Percentiles rank a stretch among this genome's conserved stretches.
phyloP scores from a whole-genome alignment of 371 early-diverging fungal genomes.

The Syncephalis fuscata region DNA sequence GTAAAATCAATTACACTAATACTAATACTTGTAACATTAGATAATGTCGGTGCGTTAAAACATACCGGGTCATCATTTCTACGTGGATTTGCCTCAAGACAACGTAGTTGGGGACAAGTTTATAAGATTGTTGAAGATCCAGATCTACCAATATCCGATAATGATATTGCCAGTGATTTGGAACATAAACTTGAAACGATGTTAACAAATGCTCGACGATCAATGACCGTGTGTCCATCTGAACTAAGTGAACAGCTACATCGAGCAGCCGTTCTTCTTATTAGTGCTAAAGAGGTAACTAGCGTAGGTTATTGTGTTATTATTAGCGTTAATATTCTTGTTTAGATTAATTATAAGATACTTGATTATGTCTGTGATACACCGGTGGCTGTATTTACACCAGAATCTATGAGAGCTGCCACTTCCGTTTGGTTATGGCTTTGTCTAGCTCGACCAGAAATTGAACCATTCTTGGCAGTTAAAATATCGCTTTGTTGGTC shows the following conservation, averaged over 20 bases:
- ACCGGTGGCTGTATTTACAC: slow-evolving; percentile 67
- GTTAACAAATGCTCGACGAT: no score
- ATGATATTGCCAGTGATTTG: no score
- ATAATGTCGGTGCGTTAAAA: background rate
- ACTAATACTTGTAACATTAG: background rate
- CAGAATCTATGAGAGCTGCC: slow-evolving; percentile 58
- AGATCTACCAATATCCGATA: no score
- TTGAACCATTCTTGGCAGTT: slow-evolving; percentile 57
- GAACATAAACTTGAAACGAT: no score
- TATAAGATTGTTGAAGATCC: slow-evolving; percentile 20
- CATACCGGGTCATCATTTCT: slow-evolving; percentile 9
- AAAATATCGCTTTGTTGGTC: slow-evolving; percentile 73
- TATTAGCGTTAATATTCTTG: background rate
- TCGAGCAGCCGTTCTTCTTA: slow-evolving; percentile 19
- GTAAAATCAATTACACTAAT: background rate
- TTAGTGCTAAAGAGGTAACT: slow-evolving; percentile 5
- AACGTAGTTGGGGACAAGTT: slow-evolving; percentile 35
- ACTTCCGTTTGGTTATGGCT: slow-evolving; percentile 79
- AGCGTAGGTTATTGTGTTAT: no score
- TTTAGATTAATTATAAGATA: slow-evolving; percentile 42
- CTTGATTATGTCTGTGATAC: slow-evolving; percentile 68
- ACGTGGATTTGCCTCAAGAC: slow-evolving; percentile 22
- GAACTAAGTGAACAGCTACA: slow-evolving; percentile 26
- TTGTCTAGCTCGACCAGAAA: slow-evolving; percentile 52
- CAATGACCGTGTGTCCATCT: background rate